Evolutionary conservation across 495 filamentous ascomycete species (phyloP).

Genomic region (Cercophora scortea): DNA sequence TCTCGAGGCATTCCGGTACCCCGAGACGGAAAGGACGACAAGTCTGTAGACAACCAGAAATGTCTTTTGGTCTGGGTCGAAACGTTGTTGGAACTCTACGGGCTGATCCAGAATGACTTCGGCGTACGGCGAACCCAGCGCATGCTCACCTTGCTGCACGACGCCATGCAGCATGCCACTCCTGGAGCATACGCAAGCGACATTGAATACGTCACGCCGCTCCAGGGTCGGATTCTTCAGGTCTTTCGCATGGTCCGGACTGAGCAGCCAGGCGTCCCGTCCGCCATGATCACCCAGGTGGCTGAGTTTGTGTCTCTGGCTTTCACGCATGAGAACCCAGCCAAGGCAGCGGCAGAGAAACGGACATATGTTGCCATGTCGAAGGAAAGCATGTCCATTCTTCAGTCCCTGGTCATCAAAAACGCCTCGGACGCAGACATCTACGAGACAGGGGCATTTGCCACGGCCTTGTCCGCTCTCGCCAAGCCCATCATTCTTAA

Average conservation of each 20-base stretch:
- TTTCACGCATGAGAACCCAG: constrained; percentile 34
- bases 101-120: constrained; percentile 61
- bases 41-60: constrained; percentile 59
- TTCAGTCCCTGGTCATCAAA: constrained; percentile 54
- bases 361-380: constrained; percentile 84
- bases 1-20: constrained; percentile 49
- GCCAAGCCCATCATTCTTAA: constrained; percentile 62
- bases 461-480: constrained; percentile 54
- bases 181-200: constrained; percentile 73
- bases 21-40: constrained; percentile 33
- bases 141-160: constrained; percentile 55
- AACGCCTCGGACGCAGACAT: constrained; percentile 58
- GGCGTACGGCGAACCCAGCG: constrained; percentile 49
- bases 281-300: constrained; percentile 58
- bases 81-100: constrained; percentile 69
- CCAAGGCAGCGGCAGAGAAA: constrained; percentile 29
- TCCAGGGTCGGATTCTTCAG: constrained; percentile 70
- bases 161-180: constrained; percentile 51
- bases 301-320: constrained; percentile 64
- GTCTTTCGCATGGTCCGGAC: constrained; percentile 63
- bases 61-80: constrained; percentile 72
- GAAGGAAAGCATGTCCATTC: constrained; percentile 61
- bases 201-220: constrained; percentile 69
- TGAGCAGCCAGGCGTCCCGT: constrained; percentile 58
- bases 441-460: constrained; percentile 55